Evolutionary conservation across 768 basidiomycete species (phyloP).

Genomic region (Suillus discolor): DNA sequence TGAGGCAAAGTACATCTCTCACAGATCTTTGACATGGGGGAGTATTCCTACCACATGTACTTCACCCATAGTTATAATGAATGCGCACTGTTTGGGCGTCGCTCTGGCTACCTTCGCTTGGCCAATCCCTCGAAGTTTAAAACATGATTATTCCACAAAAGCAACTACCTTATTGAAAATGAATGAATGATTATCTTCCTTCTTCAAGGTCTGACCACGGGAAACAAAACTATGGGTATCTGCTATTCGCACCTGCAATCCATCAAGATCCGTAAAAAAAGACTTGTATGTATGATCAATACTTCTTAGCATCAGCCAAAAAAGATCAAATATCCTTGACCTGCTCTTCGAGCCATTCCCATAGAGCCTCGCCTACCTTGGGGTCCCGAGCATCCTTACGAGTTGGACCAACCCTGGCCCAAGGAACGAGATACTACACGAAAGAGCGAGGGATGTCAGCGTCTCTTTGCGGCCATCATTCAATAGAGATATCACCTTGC

Average conservation of each 20-base stretch:
- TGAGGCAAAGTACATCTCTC: not conserved
- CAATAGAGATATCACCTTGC: constrained; percentile 23
- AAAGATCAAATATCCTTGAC: constrained; percentile 19
- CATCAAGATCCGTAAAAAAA: not conserved
- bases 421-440: constrained; percentile 36
- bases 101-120: not conserved
- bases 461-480: not conserved
- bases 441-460: not conserved
- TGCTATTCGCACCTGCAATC: not conserved
- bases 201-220: not conserved
- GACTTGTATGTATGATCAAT: not conserved
- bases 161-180: not conserved
- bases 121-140: not conserved
- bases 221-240: not conserved
- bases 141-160: not conserved
- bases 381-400: constrained; percentile 24
- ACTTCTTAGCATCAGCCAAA: not conserved
- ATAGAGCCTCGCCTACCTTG: constrained; percentile 28
- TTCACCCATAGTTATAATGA: not conserved
- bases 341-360: constrained; percentile 41
- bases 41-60: not conserved
- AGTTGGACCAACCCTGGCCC: constrained; percentile 32
- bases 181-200: not conserved
- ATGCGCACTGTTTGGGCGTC: not conserved
- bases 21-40: not conserved